Conservation (phyloP, 352 stramenopile genomes). For the Thalassiosira exigua region DNA sequence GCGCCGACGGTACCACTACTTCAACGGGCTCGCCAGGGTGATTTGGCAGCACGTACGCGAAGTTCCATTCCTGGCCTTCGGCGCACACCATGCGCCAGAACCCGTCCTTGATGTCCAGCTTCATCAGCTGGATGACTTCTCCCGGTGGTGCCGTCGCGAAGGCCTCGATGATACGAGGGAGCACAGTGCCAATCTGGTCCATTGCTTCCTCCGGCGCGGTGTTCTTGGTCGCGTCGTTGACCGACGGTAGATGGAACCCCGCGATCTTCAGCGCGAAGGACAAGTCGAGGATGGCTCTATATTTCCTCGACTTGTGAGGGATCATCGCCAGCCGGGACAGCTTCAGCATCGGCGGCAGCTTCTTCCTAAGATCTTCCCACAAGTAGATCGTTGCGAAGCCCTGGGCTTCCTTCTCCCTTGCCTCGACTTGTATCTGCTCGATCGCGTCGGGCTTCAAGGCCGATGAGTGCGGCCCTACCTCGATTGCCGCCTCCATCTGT, state of each 20-base stretch:
- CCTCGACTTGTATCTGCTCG: slow-evolving; percentile 14
- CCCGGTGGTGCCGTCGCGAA: not conserved
- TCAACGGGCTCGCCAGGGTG: slow-evolving; percentile 1
- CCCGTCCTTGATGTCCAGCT: slow-evolving; percentile 31
- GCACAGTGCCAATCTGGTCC: slow-evolving; percentile 13
- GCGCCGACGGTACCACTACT: slow-evolving; percentile 42
- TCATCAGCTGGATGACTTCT: slow-evolving; percentile 14
- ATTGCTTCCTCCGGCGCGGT: slow-evolving; percentile 15
- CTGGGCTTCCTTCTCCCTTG: slow-evolving; percentile 2
- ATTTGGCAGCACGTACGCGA: slow-evolving; percentile 45
- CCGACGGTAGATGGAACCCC: slow-evolving; percentile 25
- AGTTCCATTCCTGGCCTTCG: slow-evolving; percentile 39
- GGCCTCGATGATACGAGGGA: slow-evolving; percentile 31
- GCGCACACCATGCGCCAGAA: slow-evolving; percentile 33
- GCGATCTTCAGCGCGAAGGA: slow-evolving; percentile 12
- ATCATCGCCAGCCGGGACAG: slow-evolving; percentile 42
- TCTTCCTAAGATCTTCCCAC: slow-evolving; percentile 12
- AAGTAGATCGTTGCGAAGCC: not conserved
- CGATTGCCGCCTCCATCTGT: slow-evolving; percentile 30
- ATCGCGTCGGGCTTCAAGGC: slow-evolving; percentile 11
- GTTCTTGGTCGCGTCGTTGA: slow-evolving; percentile 29
- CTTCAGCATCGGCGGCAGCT: slow-evolving; percentile 25
- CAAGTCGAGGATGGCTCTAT: slow-evolving; percentile 25
- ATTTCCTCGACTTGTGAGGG: slow-evolving; percentile 35
- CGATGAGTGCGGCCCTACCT: slow-evolving; percentile 14